Evolutionary conservation across 2,329 filamentous ascomycete genomes (phyloP), one percentile per base, ranked within the genome.

Genomic region (Xylariaceae sp.): DNA sequence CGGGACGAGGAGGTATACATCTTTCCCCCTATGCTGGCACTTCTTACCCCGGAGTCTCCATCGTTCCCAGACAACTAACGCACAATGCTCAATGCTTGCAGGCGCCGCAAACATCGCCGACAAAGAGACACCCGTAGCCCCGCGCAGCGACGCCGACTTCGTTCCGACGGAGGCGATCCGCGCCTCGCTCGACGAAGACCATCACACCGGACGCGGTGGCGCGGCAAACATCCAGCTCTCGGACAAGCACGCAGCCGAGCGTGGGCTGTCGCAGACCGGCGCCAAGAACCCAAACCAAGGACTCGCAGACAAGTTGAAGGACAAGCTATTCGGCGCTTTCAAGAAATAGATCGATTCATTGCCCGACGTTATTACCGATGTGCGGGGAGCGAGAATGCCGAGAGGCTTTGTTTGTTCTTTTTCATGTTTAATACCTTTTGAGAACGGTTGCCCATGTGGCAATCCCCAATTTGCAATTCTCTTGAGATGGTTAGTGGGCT

Each of bases 51-150:
- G 14, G 31, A 4, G 18, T 7, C 28, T 31, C 22, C 12, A n/a
- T 22, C 28, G 16, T 22, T 31, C 13, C 14, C 12, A 22, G 14
- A 13, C 16, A 45, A 14, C 44, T 53, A 13, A 31, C 22, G 22
- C 18, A 48, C 22, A 7, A 36, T n/a, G 31, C 19, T 31, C 31
- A 16, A 17, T 38, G 34, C 13, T 16, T 48, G 45, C 58, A 84
- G 81, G 81, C 44, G 76, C 77, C 17, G 81, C 79, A 51, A 84
- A 84, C 69, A 83, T 84, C 60, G 74, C 71, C 61, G 81, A 83
- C 59, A 73, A 73, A 63, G 66, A 62, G 6, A 49, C 63, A 36
- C 63, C 71, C 7, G 53, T 69, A 5, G 54, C 69, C 41, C 54
- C 68, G 44, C 78, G 80, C 61, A 69, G 65, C 22, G 81, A 84